Evolutionary conservation across 352 stramenopile species (phyloP).

Genomic region (Plasmopara halstedii): DNA sequence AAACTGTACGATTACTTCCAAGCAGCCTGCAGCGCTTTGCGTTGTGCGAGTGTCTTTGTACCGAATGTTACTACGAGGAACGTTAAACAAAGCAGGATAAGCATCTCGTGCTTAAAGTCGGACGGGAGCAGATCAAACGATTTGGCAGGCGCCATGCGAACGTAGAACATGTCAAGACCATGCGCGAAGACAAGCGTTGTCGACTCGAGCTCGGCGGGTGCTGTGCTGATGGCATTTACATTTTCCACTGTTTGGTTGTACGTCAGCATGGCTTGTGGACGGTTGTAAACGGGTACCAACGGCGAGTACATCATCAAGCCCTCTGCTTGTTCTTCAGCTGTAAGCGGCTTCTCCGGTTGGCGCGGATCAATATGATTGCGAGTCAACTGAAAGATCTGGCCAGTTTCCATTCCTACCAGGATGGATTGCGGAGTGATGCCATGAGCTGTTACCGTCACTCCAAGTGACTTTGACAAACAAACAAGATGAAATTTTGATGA

Average conservation of each 20-base stretch:
- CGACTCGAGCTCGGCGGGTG: conserved; percentile 89
- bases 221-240: conserved; percentile 55
- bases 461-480: conserved; percentile 49
- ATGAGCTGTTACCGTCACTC: conserved; percentile 88
- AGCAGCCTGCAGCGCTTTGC: conserved; percentile 69
- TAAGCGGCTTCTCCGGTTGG: conserved; percentile 88
- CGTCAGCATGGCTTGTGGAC: conserved; percentile 80
- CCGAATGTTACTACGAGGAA: conserved; percentile 77
- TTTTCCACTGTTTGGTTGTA: conserved; percentile 89
- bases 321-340: conserved; percentile 73
- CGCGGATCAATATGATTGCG: conserved; percentile 91
- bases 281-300: conserved; percentile 84
- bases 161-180: conserved; percentile 93
- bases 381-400: conserved; percentile 91
- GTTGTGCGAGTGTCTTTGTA: conserved; percentile 51
- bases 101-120: conserved; percentile 92
- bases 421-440: conserved; percentile 94
- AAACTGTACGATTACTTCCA: conserved; percentile 58
- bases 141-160: conserved; percentile 88
- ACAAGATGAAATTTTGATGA: conserved; percentile 5
- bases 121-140: conserved; percentile 94
- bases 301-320: conserved; percentile 85
- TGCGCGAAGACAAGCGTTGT: conserved; percentile 91
- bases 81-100: conserved; percentile 86
- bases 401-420: conserved; percentile 87